phyloP scores from a whole-genome alignment of 129 eudicot species.

The Artemisia argyi region DNA sequence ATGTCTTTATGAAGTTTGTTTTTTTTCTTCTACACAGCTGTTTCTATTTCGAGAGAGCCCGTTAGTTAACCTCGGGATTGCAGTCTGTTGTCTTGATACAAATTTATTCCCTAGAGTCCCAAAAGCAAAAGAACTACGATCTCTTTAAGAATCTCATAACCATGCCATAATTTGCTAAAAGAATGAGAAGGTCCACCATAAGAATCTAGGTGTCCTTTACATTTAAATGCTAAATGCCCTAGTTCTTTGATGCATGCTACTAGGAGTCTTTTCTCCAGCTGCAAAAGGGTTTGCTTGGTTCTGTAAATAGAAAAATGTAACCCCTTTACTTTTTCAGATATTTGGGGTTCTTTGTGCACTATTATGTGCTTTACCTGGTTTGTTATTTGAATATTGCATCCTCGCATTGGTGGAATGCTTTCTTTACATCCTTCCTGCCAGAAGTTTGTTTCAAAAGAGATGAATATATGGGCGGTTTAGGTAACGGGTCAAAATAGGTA shows the following conservation, averaged over 20 bases:
- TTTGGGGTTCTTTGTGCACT: constrained; percentile 26
- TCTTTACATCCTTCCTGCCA: too few species aligned
- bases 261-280: constrained; percentile 27
- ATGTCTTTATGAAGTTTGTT: constrained; percentile 25
- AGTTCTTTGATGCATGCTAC: constrained; percentile 34
- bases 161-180: constrained; percentile 26
- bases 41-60: constrained; percentile 14
- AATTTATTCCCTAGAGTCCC: constrained; percentile 27
- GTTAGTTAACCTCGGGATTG: constrained; percentile 31
- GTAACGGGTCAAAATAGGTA: too few species aligned
- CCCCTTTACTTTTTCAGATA: constrained; percentile 29
- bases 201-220: constrained; percentile 30
- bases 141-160: constrained; percentile 12
- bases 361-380: constrained; percentile 15
- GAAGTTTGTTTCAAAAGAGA: too few species aligned
- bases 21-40: constrained; percentile 12
- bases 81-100: constrained; percentile 23
- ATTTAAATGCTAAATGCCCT: constrained; percentile 30
- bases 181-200: constrained; percentile 39
- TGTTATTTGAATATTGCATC: constrained; percentile 23
- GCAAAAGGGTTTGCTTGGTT: constrained; percentile 21
- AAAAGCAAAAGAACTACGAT: constrained; percentile 24
- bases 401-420: neutral
- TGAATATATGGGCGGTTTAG: neutral
- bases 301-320: neutral